Percentiles rank a stretch among this genome's conserved stretches.
These are phyloP conservation scores for Fusarium sp. DNA, from an alignment of 2,329 filamentous ascomycete species.

Conservation along the genomic window DNA sequence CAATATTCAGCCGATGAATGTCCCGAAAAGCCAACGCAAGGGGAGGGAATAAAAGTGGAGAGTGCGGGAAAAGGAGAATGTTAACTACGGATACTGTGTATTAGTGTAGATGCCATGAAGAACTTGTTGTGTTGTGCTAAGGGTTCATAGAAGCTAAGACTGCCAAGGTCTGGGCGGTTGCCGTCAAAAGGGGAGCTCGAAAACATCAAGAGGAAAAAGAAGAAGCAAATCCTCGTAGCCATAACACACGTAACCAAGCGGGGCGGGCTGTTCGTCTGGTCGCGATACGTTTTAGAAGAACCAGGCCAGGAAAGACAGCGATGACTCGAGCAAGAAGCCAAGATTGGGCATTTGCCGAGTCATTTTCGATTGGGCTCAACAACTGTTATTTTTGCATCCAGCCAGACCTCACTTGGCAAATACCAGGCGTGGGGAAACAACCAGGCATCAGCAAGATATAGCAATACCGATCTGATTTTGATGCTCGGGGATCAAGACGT, in stretches of 20 bases:
- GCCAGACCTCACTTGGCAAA: conserved; percentile 13
- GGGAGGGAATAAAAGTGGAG: conserved; percentile 20
- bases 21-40: conserved; percentile 25
- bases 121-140: conserved; percentile 3
- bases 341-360: conserved; percentile 15
- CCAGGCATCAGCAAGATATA: conserved; percentile 4
- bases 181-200: conserved; percentile 13
- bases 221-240: conserved; percentile 1
- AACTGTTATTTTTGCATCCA: conserved; percentile 16
- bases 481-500: conserved; percentile 4
- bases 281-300: conserved; percentile 8
- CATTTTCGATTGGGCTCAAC: not conserved
- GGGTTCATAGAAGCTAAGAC: not conserved
- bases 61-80: conserved; percentile 19
- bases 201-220: conserved; percentile 1
- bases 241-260: conserved; percentile 1
- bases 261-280: not conserved
- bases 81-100: no score
- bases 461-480: conserved; percentile 26
- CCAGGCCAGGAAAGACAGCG: conserved; percentile 17
- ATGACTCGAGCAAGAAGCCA: conserved; percentile 9
- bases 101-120: not conserved
- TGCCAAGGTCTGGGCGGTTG: not conserved
- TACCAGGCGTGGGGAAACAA: not conserved
- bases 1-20: conserved; percentile 12